phyloP scores from a whole-genome alignment of 2,329 filamentous ascomycete species.

The Daldinia sp. region DNA sequence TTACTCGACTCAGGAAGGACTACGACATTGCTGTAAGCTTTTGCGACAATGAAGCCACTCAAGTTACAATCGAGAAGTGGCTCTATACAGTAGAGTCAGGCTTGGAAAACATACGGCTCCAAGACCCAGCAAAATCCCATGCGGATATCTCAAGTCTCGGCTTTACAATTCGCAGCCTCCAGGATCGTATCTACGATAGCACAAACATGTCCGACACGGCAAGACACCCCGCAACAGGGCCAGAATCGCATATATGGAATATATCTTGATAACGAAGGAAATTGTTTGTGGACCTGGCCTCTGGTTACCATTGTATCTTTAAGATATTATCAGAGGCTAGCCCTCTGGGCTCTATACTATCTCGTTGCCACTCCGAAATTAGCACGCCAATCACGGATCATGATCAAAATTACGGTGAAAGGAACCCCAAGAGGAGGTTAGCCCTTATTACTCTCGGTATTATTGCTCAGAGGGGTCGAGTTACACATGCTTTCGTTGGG shows the following conservation, averaged over 20 bases:
- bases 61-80: conserved; percentile 6
- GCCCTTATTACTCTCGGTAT: conserved; percentile 27
- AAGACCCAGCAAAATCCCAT: background rate
- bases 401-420: conserved; percentile 3
- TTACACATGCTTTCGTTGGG: conserved; percentile 21
- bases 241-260: conserved; percentile 6
- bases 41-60: background rate
- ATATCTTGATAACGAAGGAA: background rate
- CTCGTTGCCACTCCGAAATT: conserved; percentile 1
- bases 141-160: background rate
- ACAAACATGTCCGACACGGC: conserved; percentile 10
- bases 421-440: conserved; percentile 16
- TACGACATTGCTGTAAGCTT: conserved; percentile 1
- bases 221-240: background rate
- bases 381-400: conserved; percentile 15
- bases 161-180: conserved; percentile 11
- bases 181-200: conserved; percentile 19
- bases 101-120: conserved; percentile 6
- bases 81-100: conserved; percentile 8
- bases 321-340: conserved; percentile 1
- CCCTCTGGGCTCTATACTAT: conserved; percentile 1
- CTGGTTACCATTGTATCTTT: background rate
- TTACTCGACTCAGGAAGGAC: conserved; percentile 2
- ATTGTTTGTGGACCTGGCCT: conserved; percentile 1
- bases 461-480: conserved; percentile 20